Evolutionary conservation across 2,329 filamentous ascomycete genomes (phyloP).

Genomic region (Verticillium klebahnii): DNA sequence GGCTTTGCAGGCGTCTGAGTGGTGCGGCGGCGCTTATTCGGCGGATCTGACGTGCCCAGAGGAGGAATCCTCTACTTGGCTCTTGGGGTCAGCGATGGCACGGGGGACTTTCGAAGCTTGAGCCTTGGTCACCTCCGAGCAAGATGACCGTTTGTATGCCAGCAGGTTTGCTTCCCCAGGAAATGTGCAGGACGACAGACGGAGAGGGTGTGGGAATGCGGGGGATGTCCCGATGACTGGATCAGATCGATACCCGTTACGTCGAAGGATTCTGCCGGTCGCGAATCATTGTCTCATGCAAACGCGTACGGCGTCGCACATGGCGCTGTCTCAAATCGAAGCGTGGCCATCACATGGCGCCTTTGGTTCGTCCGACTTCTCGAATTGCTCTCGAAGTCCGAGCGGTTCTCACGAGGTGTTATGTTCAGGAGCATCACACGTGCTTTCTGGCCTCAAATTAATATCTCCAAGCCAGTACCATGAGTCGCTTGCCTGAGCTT

Average conservation of each 20-base stretch:
- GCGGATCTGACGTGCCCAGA: neutral
- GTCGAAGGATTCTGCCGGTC: neutral
- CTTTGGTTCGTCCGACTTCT: neutral
- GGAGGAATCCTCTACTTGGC: neutral
- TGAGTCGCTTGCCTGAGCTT: no score
- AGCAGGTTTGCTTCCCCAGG: neutral
- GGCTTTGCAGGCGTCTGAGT: neutral
- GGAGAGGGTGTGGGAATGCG: neutral
- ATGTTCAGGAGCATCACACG: neutral
- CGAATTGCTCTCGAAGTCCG: neutral
- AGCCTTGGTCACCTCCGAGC: neutral
- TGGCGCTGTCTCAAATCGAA: neutral
- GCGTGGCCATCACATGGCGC: neutral
- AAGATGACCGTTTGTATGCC: neutral
- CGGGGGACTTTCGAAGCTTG: neutral
- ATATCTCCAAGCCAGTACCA: neutral
- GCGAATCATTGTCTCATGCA: neutral
- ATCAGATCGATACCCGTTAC: neutral
- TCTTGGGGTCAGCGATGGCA: neutral
- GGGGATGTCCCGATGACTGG: neutral
- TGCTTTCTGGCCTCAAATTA: no score
- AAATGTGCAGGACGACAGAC: neutral
- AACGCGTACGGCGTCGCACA: neutral
- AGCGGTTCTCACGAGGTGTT: no score
- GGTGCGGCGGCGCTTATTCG: neutral